These are phyloP conservation scores for Solanum habrochaites DNA, from an alignment of 257 asterid genomes.

Conservation along the genomic window DNA sequence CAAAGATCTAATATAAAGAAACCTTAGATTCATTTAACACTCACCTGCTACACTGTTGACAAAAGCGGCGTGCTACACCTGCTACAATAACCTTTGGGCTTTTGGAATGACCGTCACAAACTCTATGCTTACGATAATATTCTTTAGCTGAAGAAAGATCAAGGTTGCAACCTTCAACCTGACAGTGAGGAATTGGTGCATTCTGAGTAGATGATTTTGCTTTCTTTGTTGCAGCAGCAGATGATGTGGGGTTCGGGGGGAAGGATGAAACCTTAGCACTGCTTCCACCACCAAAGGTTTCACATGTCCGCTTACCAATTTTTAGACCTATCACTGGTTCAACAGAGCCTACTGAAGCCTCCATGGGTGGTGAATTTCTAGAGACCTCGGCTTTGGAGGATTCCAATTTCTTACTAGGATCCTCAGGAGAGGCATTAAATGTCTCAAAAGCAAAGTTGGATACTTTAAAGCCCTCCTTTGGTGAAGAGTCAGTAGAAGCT, in stretches of 20 bases:
- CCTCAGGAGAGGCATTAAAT: constrained; percentile 20
- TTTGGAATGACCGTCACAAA: constrained; percentile 76
- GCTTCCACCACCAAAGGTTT: constrained; percentile 31
- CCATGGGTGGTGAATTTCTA: constrained; percentile 35
- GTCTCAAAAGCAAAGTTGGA: constrained; percentile 36
- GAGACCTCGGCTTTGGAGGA: constrained; percentile 1
- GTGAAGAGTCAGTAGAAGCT: constrained; percentile 62
- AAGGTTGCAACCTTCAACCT: constrained; percentile 73
- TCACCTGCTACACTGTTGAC: constrained; percentile 98
- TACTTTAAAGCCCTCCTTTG: constrained; percentile 27
- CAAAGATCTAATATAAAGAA: neutral
- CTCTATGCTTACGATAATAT: constrained; percentile 81
- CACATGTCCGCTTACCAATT: constrained; percentile 82
- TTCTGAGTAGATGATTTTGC: constrained; percentile 31
- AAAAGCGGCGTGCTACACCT: constrained; percentile 75
- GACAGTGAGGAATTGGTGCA: constrained; percentile 36
- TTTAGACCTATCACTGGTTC: constrained; percentile 63
- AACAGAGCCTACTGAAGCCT: constrained; percentile 37
- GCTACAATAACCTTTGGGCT: constrained; percentile 54
- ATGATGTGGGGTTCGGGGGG: constrained; percentile 30
- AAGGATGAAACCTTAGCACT: constrained; percentile 34
- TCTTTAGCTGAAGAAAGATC: constrained; percentile 79
- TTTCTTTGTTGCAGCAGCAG: constrained; percentile 35
- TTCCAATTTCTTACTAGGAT: constrained; percentile 3
- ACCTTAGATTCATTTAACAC: neutral